phyloP scores from a whole-genome alignment of 2,329 filamentous ascomycete species.

The Bipolaris sorokiniana region DNA sequence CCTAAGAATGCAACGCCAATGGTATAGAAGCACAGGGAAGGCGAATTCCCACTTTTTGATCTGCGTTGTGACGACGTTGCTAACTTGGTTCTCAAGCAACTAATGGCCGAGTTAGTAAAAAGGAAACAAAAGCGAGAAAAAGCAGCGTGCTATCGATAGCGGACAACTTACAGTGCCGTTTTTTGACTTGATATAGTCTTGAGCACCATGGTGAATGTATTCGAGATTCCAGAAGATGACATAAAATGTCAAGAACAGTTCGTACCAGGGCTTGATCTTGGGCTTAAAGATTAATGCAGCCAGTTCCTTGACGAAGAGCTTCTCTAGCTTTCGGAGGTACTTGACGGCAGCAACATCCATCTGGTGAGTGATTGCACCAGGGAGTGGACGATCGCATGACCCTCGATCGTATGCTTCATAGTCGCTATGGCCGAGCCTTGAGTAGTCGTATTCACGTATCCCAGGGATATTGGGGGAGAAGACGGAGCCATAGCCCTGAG shows the following conservation, averaged over 20 bases:
- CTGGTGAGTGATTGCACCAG: slow-evolving; percentile 45
- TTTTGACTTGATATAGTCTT: slow-evolving; percentile 45
- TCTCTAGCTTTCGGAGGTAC: slow-evolving; percentile 39
- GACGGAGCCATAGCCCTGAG: slow-evolving; percentile 48
- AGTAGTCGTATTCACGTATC: slow-evolving; percentile 42
- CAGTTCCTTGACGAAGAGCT: slow-evolving; percentile 38
- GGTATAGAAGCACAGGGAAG: slow-evolving; percentile 39
- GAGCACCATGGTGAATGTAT: slow-evolving; percentile 44
- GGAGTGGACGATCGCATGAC: slow-evolving; percentile 42
- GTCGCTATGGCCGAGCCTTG: slow-evolving; percentile 35
- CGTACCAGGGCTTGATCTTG: slow-evolving; percentile 48
- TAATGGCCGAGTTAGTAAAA: slow-evolving; percentile 25
- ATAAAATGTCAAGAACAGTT: slow-evolving; percentile 45
- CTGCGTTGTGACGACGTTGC: slow-evolving; percentile 41
- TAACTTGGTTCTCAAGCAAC: slow-evolving; percentile 42
- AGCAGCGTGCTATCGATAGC: background rate
- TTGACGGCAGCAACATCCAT: slow-evolving; percentile 48
- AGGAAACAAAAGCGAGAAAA: background rate
- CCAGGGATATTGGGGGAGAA: slow-evolving; percentile 40
- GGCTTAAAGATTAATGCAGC: slow-evolving; percentile 39
- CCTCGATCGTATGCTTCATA: slow-evolving; percentile 47
- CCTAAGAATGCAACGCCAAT: slow-evolving; percentile 43
- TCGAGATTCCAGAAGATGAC: slow-evolving; percentile 47
- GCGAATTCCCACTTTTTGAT: slow-evolving; percentile 46
- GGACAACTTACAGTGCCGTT: slow-evolving; percentile 41